Evolutionary conservation across 78 protist genomes (phyloP).

Genomic region (Planoprotostelium fungivorum): DNA sequence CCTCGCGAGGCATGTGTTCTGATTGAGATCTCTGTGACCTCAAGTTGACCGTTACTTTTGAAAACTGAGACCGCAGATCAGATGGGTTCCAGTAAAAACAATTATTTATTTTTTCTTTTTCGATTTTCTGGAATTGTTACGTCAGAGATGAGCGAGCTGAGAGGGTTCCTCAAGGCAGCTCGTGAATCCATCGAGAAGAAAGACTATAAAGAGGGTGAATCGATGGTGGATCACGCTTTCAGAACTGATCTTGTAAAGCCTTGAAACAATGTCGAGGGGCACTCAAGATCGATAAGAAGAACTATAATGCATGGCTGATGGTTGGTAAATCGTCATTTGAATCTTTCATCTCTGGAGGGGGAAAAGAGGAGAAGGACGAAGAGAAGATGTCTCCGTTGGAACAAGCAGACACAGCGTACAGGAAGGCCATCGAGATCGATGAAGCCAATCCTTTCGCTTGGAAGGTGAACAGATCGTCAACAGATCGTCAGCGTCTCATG

Average conservation of each 20-base stretch:
- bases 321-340: neutral
- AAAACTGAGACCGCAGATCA: no score
- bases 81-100: no score
- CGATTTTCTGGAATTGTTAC: no score
- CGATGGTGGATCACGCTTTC: no score
- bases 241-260: neutral
- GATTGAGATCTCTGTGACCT: no score
- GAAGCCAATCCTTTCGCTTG: neutral
- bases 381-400: neutral
- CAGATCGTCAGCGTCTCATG: neutral
- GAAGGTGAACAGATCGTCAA: neutral
- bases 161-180: neutral
- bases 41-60: no score
- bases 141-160: neutral
- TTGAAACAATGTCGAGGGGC: neutral
- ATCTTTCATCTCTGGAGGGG: neutral
- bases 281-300: neutral
- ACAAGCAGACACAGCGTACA: neutral
- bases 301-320: neutral
- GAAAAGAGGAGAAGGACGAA: neutral
- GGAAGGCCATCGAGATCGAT: neutral
- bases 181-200: neutral
- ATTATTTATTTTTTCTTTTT: no score
- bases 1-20: no score
- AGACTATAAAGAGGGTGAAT: neutral